Evolutionary conservation across 169 alveolate genomes (phyloP), one percentile per base, ranked within the genome.

Genomic region (Neospora caninum): DNA sequence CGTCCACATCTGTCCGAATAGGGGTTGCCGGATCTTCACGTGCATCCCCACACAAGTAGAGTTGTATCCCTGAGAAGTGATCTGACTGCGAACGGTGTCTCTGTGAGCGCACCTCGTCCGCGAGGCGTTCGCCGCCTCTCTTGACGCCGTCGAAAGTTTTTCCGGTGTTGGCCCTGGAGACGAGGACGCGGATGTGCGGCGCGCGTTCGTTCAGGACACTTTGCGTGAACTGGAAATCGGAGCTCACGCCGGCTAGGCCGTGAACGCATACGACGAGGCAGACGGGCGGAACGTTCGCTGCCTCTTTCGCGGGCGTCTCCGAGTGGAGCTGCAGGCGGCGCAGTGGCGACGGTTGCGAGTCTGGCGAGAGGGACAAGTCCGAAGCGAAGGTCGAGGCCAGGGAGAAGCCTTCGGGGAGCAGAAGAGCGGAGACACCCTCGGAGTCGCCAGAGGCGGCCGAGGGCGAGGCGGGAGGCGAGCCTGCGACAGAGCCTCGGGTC

Each of bases 141-240:
- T 27, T 0, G 10, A 82, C 89, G 34, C 89, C 89, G 64, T 82
- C 89, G 38, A 82, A 82, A 18, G 89, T 82, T 13, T 41, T 38
- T 18, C 89, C 89, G 64, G 89, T 82, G 89, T 82, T 82, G 18
- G 89, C 2, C 0, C 27, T 82, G 41, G 89, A 82, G 89, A 82
- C 43, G 39, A 82, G 89, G 22, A 82, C 89, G 1, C 29, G 27
- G 22, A 82, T 43, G 64, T 42, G 54, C 10, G 69, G 69, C 6
- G 89, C 53, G 69, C 89, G 53, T 42, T 41, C 16, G 25, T 41
- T 4, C 25, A 82, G 89, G 38, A 25, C 43, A 64, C 16, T 22
- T 13, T 13, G 42, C 89, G 41, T 82, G 67, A 29, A 82, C 41
- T 27, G 10, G 64, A 82, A 82, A 36, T 82, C 89, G 38, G 89